A percentile compares a stretch with the other conserved stretches of the same genome.
These are phyloP conservation scores for Pyricularia sp. DNA, from an alignment of 2,329 filamentous ascomycete genomes.

Conservation along the genomic window DNA sequence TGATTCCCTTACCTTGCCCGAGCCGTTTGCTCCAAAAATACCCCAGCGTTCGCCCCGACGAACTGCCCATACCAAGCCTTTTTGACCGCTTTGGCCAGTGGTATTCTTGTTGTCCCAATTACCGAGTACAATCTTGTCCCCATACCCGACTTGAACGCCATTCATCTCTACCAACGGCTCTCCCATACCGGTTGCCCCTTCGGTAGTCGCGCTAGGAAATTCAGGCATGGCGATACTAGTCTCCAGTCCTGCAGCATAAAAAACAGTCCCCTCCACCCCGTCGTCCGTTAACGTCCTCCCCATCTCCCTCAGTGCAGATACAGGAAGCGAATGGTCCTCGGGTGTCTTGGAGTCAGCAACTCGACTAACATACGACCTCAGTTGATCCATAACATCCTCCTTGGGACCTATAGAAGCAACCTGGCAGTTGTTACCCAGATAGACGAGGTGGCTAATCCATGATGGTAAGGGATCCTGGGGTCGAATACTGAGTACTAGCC, in stretches of 20 bases:
- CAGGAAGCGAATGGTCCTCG: constrained; percentile 38
- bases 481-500: constrained; percentile 67
- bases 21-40: constrained; percentile 88
- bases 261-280: constrained; percentile 26
- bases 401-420: constrained; percentile 59
- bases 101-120: constrained; percentile 58
- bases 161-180: constrained; percentile 80
- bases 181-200: constrained; percentile 28
- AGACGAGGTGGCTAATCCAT: constrained; percentile 82
- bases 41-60: constrained; percentile 81
- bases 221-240: background rate
- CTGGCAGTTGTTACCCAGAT: constrained; percentile 58
- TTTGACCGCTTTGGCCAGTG: constrained; percentile 17
- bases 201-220: background rate
- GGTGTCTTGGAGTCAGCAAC: constrained; percentile 23
- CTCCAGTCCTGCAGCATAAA: constrained; percentile 14
- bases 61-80: constrained; percentile 76
- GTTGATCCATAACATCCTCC: constrained; percentile 45
- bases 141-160: constrained; percentile 74
- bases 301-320: constrained; percentile 39
- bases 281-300: constrained; percentile 33
- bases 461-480: constrained; percentile 81
- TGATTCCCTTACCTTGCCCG: constrained; percentile 52
- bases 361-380: constrained; percentile 37
- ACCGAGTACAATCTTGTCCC: constrained; percentile 66